Evolutionary conservation across 768 basidiomycete genomes (phyloP), one percentile per base, ranked within the genome.

Genomic region (Mycena albidolilacea): DNA sequence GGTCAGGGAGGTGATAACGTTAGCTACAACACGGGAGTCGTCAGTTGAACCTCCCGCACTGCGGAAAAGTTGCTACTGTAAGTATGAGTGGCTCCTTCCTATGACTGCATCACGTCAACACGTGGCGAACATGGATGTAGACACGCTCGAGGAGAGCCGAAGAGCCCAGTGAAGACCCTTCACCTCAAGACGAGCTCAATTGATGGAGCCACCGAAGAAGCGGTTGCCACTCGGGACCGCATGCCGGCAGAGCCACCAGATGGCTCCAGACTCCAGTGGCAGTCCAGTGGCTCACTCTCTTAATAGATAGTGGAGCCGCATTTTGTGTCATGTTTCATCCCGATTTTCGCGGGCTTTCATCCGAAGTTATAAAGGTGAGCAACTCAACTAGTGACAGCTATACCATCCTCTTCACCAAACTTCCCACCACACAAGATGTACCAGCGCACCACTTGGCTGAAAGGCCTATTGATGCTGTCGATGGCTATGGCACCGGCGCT

Each of bases 391-490:
- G 37, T 58, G 55, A 58, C 55, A 35, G 35, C 35, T 58, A 58
- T 58, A 58, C 55, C 35, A 58, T 37, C 55, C 55, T 58, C 55
- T 35, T 58, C 55, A 35, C 55, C 35, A 58, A 38, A 58, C 11
- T 58, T 58, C 17, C 35, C 55, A 58, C 35, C 14, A 58, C 12
- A 58, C 55, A 58, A 37, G 55, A 58, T 58, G 55, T 58, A 38
- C 55, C 55, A 58, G 15, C 35, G 17, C 55, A 58, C 37, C 55
- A 35, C 15, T 58, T 58, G 55, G 55, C 55, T 58, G 55, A 58
- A 58, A 58, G 55, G 55, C 35, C 55, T 58, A 58, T 38, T 58
- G 55, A 58, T 58, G 35, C 55, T 58, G 55, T 58, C 55, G 55
- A 58, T 58, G 55, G 35, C 55, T 58, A 58, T 58, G 55, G 55